These are phyloP conservation scores for Metschnikowia chrysomelidarum DNA, from an alignment of 805 yeast species.

Conservation along the genomic window DNA sequence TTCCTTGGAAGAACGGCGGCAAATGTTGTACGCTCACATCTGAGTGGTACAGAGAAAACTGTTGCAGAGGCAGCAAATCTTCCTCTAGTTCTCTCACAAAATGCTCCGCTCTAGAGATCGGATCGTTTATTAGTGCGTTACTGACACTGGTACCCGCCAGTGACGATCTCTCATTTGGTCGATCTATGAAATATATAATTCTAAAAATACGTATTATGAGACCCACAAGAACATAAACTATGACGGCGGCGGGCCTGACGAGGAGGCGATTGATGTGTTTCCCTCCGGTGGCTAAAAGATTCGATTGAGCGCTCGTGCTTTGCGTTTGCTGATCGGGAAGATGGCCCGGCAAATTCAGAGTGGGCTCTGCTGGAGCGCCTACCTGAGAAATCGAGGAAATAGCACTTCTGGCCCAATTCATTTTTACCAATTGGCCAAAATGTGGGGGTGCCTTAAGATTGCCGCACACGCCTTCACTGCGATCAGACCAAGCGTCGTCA, in stretches of 20 bases:
- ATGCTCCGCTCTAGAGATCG: constrained; percentile 51
- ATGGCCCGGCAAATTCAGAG: constrained; percentile 11
- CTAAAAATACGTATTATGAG: constrained; percentile 1
- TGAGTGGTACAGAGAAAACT: constrained; percentile 13
- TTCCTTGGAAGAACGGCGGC: constrained; percentile 61
- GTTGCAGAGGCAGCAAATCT: constrained; percentile 27
- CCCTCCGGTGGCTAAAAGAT: constrained; percentile 3
- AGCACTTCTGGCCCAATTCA: no score
- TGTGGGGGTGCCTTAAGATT: no score
- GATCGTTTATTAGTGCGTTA: constrained; percentile 36
- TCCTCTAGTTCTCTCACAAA: constrained; percentile 55
- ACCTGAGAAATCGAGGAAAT: no score
- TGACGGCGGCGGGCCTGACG: constrained; percentile 5
- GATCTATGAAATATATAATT: constrained; percentile 11
- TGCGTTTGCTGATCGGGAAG: constrained; percentile 6
- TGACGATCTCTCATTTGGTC: constrained; percentile 5
- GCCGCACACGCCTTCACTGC: no score
- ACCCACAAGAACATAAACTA: constrained; percentile 1
- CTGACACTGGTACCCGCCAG: constrained; percentile 15
- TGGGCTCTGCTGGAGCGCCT: constrained; percentile 1
- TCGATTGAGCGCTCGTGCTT: neutral
- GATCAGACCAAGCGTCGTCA: no score
- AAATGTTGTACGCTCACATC: constrained; percentile 14
- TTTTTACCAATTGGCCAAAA: no score
- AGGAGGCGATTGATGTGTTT: constrained; percentile 1